Evolutionary conservation across 2,329 filamentous ascomycete species (phyloP).

Genomic region (Penicillium nordicum): DNA sequence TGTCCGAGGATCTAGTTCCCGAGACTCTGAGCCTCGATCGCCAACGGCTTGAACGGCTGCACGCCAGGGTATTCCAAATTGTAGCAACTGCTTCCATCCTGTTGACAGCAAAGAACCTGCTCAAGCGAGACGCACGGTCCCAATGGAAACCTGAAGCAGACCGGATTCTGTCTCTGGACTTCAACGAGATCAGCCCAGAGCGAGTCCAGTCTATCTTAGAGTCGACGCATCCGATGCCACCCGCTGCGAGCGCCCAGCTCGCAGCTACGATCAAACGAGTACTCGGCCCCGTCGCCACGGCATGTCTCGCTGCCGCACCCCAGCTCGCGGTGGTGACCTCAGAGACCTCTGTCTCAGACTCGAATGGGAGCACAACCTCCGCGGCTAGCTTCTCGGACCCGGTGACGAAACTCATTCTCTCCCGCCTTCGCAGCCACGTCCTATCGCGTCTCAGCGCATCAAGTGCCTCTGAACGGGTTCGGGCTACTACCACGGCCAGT

Average conservation of each 20-base stretch:
- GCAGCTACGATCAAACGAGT: slow-evolving; percentile 50
- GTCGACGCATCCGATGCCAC: slow-evolving; percentile 49
- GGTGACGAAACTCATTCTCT: slow-evolving; percentile 58
- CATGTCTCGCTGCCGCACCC: slow-evolving; percentile 29
- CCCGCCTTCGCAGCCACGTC: slow-evolving; percentile 56
- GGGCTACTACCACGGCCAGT: slow-evolving; percentile 56
- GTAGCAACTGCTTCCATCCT: slow-evolving; percentile 61
- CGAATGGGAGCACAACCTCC: slow-evolving; percentile 8
- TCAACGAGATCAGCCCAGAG: slow-evolving; percentile 40
- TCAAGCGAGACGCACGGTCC: slow-evolving; percentile 61
- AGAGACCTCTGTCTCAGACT: slow-evolving; percentile 53
- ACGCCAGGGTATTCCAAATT: slow-evolving; percentile 55
- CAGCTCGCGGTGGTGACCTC: slow-evolving; percentile 47
- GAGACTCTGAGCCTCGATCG: slow-evolving; percentile 60
- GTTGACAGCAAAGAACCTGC: slow-evolving; percentile 62
- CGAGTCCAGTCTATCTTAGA: slow-evolving; percentile 47
- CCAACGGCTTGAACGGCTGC: slow-evolving; percentile 52
- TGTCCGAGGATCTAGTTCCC: slow-evolving; percentile 53
- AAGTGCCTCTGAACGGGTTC: slow-evolving; percentile 58
- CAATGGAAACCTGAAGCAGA: slow-evolving; percentile 62
- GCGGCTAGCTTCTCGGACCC: slow-evolving; percentile 55
- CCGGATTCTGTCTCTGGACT: slow-evolving; percentile 54
- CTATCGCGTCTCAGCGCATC: slow-evolving; percentile 55
- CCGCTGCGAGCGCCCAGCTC: slow-evolving; percentile 45
- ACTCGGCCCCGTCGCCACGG: slow-evolving; percentile 52